Base-by-base conservation (phyloP, 2,329 filamentous ascomycete species). In the Rutstroemia sydowiana region DNA sequence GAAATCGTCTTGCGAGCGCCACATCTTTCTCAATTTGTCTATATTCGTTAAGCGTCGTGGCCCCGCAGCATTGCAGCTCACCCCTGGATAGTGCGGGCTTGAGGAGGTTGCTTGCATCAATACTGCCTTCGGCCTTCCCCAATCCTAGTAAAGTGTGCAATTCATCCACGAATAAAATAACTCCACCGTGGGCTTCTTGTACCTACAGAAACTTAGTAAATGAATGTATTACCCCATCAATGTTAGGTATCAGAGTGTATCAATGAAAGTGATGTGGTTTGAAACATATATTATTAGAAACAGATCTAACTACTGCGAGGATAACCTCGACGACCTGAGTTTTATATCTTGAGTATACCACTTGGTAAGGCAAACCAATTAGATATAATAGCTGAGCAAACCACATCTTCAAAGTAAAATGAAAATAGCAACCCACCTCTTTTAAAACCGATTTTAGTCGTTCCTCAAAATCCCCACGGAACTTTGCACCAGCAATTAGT, bases 111-210 rank as follows among this genome's bases (percentile, higher is more conserved):
- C 88, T 95, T 0, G 93, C 93, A 71, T 98, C 93, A 57, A 97
- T 95, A 39, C 89, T 95, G 4, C 93, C 93, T 70, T 97, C 92
- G 0, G 90, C 88, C 69, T 97, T 97, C 18, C 93, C 93, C 5
- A 97, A 76, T 0, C 93, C 93, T 2, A 97, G 80, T 0, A 98
- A 74, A 1, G 85, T 95, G 66, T 98, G 93, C 37, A 97, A 73
- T 66, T 97, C 93, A 64, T 97, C 93, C 48, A 97, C 87, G 70
- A 98, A 97, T 2, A 98, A 75, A 40, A 98, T 95, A 4, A 97
- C 85, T 51, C 88, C 82, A 31, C 93, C 93, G 47, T 95, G 76
- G 1, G 92, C 88, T 57, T 95, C 83, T 68, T 95, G 82, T 1
- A 65, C 50, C 48, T 51, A 21, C 13, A 11, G 20, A 16, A n/a